Evolutionary conservation across 2,329 filamentous ascomycete genomes (phyloP), one percentile per base, ranked within the genome.

Genomic region (Arthrobotrys entomopaga): DNA sequence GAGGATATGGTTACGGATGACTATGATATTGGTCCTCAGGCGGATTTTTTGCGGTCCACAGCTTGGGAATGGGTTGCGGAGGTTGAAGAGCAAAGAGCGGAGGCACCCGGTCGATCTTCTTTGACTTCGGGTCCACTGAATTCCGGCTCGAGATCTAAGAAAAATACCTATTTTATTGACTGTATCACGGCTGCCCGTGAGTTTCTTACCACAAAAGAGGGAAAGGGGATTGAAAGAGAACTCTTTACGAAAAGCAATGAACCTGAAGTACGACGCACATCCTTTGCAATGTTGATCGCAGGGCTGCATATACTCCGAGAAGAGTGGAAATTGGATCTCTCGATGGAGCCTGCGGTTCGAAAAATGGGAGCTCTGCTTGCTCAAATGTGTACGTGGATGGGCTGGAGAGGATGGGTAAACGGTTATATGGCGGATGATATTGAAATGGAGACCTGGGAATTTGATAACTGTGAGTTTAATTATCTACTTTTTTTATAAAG

Each of bases 261-360:
- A 66, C 84, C 85, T 29, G 77, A 78, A 42, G 69, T 78, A 22
- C 73, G 86, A 65, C 89, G 85, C 79, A 82, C 88, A 64, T 85
- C 90, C 38, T 83, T 90, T 80, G 87, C 91, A 79, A 85, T 91
- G 59, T 86, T 94, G 42, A 84, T 96, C 76, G 83, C 89, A 43
- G 90, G 87, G 0, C 84, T 99, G 11, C 95, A 99, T 82, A 84
- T 98, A 2, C 83, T 96, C n/a, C 86, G 91, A 0, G 94, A 99
- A 80, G 95, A 99, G 80, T 86, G 91, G 76, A 98, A 96, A 80
- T 86, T 99, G 1, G 88, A 91, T 74, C 86, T 89, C 2, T 82
- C 84, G 64, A 83, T 84, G 50, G 82, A 82, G n/a, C 84, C 86
- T 75, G 82, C 84, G 48, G 78, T 82, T 20, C 82, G 84, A 13